Percentiles rank a stretch among this genome's conserved stretches.
These are phyloP conservation scores for Phialophora tarda DNA, from an alignment of 2,329 filamentous ascomycete species.

Conservation along the genomic window DNA sequence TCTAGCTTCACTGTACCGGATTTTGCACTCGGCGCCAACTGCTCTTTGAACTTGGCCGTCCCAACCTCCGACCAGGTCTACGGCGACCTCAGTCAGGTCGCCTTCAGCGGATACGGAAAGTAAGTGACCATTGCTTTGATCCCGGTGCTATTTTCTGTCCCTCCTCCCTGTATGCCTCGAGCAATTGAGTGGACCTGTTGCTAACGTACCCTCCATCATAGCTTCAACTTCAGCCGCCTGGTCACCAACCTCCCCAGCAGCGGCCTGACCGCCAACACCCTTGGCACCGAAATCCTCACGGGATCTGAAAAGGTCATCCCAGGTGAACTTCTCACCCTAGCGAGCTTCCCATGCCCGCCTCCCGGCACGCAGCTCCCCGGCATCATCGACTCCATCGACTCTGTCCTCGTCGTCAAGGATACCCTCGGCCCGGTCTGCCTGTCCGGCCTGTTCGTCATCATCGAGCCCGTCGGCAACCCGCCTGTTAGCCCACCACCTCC, in stretches of 20 bases:
- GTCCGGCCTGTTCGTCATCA: slow-evolving; percentile 15
- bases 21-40: slow-evolving; percentile 4
- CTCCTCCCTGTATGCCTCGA: neutral
- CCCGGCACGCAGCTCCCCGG: slow-evolving; percentile 14
- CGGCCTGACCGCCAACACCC: slow-evolving; percentile 13
- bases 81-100: neutral
- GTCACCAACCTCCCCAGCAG: slow-evolving; percentile 9
- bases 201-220: neutral
- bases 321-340: neutral
- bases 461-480: slow-evolving; percentile 13
- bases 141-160: neutral
- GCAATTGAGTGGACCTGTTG: neutral
- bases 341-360: slow-evolving; percentile 15
- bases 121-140: neutral
- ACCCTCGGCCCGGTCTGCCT: slow-evolving; percentile 10
- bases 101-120: slow-evolving; percentile 16
- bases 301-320: slow-evolving; percentile 3
- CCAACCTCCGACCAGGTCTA: slow-evolving; percentile 9
- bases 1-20: slow-evolving; percentile 15
- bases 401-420: slow-evolving; percentile 5
- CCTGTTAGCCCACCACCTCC: slow-evolving; percentile 8
- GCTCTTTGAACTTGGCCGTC: slow-evolving; percentile 14
- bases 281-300: neutral
- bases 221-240: slow-evolving; percentile 15
- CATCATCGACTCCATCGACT: slow-evolving; percentile 12